Evolutionary conservation across 768 basidiomycete species (phyloP).

Genomic region (Boletus reticuloceps): DNA sequence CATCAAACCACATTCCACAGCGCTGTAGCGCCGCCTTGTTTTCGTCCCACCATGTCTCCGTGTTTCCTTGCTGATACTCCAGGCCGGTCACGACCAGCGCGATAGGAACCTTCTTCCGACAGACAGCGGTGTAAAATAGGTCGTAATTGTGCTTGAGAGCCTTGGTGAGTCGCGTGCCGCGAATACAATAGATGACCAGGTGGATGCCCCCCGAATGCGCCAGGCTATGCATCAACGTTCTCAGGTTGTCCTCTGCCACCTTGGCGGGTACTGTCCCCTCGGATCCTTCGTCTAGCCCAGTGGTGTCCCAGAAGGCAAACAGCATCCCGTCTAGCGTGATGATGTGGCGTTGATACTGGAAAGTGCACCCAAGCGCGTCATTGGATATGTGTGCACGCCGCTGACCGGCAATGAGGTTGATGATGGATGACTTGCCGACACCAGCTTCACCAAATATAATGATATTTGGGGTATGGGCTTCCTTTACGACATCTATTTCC

Average conservation of each 20-base stretch:
- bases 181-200: slow-evolving; percentile 7
- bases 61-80: slow-evolving; percentile 23
- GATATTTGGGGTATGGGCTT: neutral
- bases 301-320: slow-evolving; percentile 7
- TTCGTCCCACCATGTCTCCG: slow-evolving; percentile 27
- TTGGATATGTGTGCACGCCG: neutral
- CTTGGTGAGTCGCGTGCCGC: neutral
- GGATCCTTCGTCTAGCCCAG: slow-evolving; percentile 7
- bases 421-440: slow-evolving; percentile 7
- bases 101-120: slow-evolving; percentile 34
- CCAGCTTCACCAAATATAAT: slow-evolving; percentile 3
- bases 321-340: neutral
- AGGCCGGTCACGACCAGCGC: slow-evolving; percentile 36
- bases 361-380: slow-evolving; percentile 3
- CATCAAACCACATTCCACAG: slow-evolving; percentile 31
- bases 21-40: slow-evolving; percentile 27
- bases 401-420: slow-evolving; percentile 7
- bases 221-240: neutral
- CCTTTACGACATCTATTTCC: neutral
- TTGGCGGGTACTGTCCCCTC: slow-evolving; percentile 8
- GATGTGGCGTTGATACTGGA: neutral
- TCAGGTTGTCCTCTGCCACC: neutral
- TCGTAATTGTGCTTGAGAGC: slow-evolving; percentile 31
- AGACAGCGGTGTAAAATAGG: slow-evolving; percentile 33
- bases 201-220: slow-evolving; percentile 4